Evolutionary conservation across 2,329 filamentous ascomycete species (phyloP), one percentile per base, ranked within the genome.

Genomic region (Aspergillus ochraceoroseus): DNA sequence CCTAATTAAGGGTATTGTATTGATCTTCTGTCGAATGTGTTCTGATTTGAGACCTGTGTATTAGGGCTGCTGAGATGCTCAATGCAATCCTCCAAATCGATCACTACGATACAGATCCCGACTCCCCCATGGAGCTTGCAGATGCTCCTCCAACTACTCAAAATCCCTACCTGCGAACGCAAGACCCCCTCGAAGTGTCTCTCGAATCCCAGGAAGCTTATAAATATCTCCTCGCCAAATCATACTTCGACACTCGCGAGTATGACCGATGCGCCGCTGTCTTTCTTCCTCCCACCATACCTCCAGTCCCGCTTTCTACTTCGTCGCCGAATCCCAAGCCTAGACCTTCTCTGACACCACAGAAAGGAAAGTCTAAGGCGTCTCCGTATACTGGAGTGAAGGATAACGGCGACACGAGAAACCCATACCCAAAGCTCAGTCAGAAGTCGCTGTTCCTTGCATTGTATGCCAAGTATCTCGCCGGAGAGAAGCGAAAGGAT

Each of bases 401-500:
- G 35, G 48, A 58, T 1, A 57, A 58, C 17, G 41, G 58, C 11
- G 41, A 56, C 7, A 46, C 57, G 12, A 58, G 60, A 25, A 66
- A 66, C 51, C 64, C 63, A 3, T 67, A 74, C 28, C 70, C 67
- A 7, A 66, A 63, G 5, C 54, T 95, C 36, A 95, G 89, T 60
- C 88, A 95, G 62, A 94, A 90, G 66, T 88, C 90, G 37, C 67
- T 96, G 13, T 98, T 98, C 58, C 74, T 98, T 7, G 85, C 88
- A 0, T 71, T 96, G 3, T 98, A 98, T 57, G 87, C 92, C 30
- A 94, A 90, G 59, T 88, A 89, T 59, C 78, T 96, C 49, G 85
- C 89, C 0, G 92, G 92, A 1, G 92, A 98, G 71, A 95, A 96
- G 72, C 81, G 87, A 50, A 95, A 90, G 65, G 87, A 95, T 55